Evolutionary conservation across 2,329 filamentous ascomycete species (phyloP).

Genomic region (Exserohilum turcica): DNA sequence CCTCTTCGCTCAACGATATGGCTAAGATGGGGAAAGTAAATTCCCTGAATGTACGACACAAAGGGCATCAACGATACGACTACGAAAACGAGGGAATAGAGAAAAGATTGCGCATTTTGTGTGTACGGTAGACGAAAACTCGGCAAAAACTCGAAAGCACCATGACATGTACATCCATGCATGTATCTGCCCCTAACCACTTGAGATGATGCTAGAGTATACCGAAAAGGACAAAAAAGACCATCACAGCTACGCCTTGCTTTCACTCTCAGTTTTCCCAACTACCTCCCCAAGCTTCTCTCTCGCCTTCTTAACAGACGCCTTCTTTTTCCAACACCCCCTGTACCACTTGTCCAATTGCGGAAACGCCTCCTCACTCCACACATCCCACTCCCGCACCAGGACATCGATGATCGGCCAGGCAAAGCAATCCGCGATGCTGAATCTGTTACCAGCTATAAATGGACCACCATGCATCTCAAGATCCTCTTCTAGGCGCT

Average conservation of each 20-base stretch:
- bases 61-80: too few species aligned
- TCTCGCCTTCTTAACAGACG: constrained; percentile 32
- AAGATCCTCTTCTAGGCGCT: constrained; percentile 23
- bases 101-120: too few species aligned
- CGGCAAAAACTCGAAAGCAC: too few species aligned
- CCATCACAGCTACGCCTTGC: background rate
- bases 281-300: background rate
- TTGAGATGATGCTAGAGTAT: too few species aligned
- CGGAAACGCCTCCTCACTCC: constrained; percentile 28
- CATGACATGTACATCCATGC: too few species aligned
- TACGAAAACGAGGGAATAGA: too few species aligned
- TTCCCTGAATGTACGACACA: too few species aligned
- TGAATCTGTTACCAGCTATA: constrained; percentile 39
- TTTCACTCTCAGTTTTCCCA: background rate
- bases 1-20: too few species aligned
- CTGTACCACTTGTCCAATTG: constrained; percentile 34
- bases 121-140: too few species aligned
- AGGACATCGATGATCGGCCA: constrained; percentile 43
- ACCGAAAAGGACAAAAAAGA: too few species aligned
- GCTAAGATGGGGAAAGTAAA: too few species aligned
- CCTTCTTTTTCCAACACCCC: constrained; percentile 41
- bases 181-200: too few species aligned
- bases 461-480: constrained; percentile 27
- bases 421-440: constrained; percentile 39
- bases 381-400: constrained; percentile 26